These are phyloP conservation scores for Microbotryum intermedium DNA, from an alignment of 1,284 basidiomycete genomes.

Conservation along the genomic window DNA sequence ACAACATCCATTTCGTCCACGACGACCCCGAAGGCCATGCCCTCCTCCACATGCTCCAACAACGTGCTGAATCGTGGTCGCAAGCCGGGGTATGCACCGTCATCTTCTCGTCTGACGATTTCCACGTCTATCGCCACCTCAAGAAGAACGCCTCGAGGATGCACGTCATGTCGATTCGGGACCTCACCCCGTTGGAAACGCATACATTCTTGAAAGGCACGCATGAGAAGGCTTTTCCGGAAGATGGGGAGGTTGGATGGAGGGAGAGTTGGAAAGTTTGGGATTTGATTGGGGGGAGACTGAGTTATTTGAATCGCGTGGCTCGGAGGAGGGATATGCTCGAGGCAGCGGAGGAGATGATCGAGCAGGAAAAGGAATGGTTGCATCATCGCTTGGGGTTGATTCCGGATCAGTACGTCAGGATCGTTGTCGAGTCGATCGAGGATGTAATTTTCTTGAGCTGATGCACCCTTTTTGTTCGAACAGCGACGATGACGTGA, in stretches of 20 bases:
- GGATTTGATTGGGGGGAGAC: conserved; percentile 31
- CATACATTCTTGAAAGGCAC: conserved; percentile 20
- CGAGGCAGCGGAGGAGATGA: conserved; percentile 24
- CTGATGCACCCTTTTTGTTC: not conserved
- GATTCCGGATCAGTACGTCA: conserved; percentile 32
- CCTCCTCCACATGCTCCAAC: conserved; percentile 71
- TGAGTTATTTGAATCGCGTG: conserved; percentile 22
- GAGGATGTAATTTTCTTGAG: not conserved
- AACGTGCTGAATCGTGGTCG: conserved; percentile 68
- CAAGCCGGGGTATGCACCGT: conserved; percentile 20
- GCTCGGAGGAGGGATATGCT: conserved; percentile 26
- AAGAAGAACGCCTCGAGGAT: conserved; percentile 28
- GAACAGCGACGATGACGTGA: conserved; percentile 19
- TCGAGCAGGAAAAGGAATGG: conserved; percentile 32
- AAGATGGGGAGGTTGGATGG: conserved; percentile 16
- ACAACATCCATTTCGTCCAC: conserved; percentile 51
- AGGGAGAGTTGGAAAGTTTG: conserved; percentile 1
- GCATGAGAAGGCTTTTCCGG: conserved; percentile 13
- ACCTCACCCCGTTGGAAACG: conserved; percentile 59
- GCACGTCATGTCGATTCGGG: conserved; percentile 62
- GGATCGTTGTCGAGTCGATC: conserved; percentile 17
- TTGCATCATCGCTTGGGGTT: conserved; percentile 25
- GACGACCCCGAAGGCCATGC: conserved; percentile 61
- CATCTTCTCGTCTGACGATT: conserved; percentile 60
- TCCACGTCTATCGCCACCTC: conserved; percentile 16